These are phyloP conservation scores for Serendipita sp. DNA, from an alignment of 768 basidiomycete species.

Conservation along the genomic window DNA sequence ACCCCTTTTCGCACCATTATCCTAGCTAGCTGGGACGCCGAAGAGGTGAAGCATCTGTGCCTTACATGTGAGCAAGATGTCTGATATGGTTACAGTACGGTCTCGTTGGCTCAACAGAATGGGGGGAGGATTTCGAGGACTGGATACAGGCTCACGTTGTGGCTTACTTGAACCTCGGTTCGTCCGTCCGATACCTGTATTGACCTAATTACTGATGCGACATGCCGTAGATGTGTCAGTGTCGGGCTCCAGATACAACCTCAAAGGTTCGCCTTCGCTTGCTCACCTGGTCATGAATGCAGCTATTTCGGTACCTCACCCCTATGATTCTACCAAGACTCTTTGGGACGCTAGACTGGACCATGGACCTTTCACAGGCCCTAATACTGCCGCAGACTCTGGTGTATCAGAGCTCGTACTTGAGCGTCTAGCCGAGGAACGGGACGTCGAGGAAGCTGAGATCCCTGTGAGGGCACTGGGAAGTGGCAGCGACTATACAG, in stretches of 20 bases:
- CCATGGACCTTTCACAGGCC: conserved; percentile 33
- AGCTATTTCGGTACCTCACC: conserved; percentile 61
- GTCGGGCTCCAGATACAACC: conserved; percentile 41
- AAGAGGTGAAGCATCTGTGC: conserved; percentile 22
- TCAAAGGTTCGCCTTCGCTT: conserved; percentile 61
- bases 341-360: conserved; percentile 70
- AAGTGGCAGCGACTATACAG: conserved; percentile 81
- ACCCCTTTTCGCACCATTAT: conserved; percentile 64
- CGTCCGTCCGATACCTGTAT: background rate
- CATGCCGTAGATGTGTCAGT: conserved; percentile 42
- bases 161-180: conserved; percentile 68
- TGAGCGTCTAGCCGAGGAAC: conserved; percentile 18
- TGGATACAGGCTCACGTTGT: conserved; percentile 73
- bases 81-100: conserved; percentile 28
- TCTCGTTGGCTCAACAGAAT: conserved; percentile 78
- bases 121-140: conserved; percentile 77
- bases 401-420: conserved; percentile 23
- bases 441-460: conserved; percentile 12
- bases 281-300: conserved; percentile 54
- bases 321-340: conserved; percentile 42
- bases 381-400: conserved; percentile 30
- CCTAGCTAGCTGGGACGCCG: conserved; percentile 62
- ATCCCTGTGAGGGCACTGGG: conserved; percentile 47
- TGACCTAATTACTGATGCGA: background rate
- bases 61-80: background rate